Evolutionary conservation across 805 yeast species (phyloP).

Genomic region (Saturnispora sekii): DNA sequence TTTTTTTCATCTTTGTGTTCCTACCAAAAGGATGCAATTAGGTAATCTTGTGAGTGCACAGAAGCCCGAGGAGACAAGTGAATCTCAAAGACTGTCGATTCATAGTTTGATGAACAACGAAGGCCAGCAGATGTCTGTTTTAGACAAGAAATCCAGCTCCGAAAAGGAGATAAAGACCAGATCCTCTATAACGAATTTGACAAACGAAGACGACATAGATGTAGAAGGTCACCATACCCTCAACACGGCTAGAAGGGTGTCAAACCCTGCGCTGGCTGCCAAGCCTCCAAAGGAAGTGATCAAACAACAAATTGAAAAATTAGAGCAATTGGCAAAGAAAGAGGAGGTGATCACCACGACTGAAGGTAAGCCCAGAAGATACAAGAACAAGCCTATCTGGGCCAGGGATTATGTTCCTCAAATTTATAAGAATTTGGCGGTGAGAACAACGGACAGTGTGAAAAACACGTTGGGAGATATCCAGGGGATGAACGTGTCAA

Average conservation of each 20-base stretch:
- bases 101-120: conserved; percentile 26
- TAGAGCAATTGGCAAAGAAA: conserved; percentile 25
- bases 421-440: conserved; percentile 10
- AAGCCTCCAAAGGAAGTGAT: conserved; percentile 7
- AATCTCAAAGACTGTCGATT: conserved; percentile 22
- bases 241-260: conserved; percentile 14
- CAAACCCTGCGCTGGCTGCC: neutral
- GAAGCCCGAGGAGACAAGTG: neutral
- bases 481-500: conserved; percentile 13
- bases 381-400: conserved; percentile 68
- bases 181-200: conserved; percentile 27
- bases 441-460: conserved; percentile 2
- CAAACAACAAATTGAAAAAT: conserved; percentile 20
- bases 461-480: conserved; percentile 6
- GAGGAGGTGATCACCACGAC: conserved; percentile 10
- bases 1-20: neutral
- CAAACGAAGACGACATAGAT: conserved; percentile 39
- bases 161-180: conserved; percentile 12
- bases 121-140: conserved; percentile 1
- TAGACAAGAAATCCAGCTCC: neutral
- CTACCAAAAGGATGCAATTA: conserved; percentile 19
- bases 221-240: conserved; percentile 33
- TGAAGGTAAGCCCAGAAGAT: conserved; percentile 46
- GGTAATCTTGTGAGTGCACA: conserved; percentile 17
- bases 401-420: conserved; percentile 63